Conservation (phyloP, 2,329 filamentous ascomycete genomes). For the Fusarium agapanthi region DNA sequence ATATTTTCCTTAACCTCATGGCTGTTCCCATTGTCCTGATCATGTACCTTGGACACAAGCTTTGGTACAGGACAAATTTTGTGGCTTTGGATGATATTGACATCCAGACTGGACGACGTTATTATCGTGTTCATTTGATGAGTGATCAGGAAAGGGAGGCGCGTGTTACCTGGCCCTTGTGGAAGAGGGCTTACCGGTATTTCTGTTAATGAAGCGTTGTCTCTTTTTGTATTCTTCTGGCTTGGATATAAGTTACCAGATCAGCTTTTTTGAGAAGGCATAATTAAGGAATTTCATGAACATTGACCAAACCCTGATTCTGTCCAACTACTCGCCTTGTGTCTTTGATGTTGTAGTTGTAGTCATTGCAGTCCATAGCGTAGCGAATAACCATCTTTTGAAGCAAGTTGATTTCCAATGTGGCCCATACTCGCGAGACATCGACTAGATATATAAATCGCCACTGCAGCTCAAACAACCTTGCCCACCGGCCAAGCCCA, state of each 20-base stretch:
- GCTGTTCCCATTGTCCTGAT: slow-evolving; percentile 73
- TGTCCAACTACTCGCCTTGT: background rate
- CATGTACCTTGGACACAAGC: slow-evolving; percentile 81
- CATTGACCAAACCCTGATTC: background rate
- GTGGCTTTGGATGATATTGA: slow-evolving; percentile 81
- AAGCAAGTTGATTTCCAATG: no score
- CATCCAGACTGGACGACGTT: slow-evolving; percentile 81
- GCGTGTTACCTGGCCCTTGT: slow-evolving; percentile 72
- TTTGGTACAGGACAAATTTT: slow-evolving; percentile 60
- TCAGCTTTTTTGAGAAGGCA: background rate
- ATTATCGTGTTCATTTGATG: slow-evolving; percentile 81
- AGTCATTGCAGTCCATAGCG: accelerated
- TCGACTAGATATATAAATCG: background rate
- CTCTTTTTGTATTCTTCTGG: background rate
- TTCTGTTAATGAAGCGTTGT: slow-evolving; percentile 63
- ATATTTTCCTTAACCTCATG: slow-evolving; percentile 77
- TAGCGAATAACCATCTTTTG: no score
- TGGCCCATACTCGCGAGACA: background rate
- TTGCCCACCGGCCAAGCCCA: accelerated
- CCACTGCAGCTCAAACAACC: background rate
- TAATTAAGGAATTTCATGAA: background rate
- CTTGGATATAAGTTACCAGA: background rate
- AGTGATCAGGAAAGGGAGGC: slow-evolving; percentile 83
- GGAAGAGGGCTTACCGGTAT: slow-evolving; percentile 79
- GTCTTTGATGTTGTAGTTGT: background rate